These are phyloP conservation scores for Kodamaea restingae DNA, from an alignment of 805 yeast genomes.

Conservation along the genomic window DNA sequence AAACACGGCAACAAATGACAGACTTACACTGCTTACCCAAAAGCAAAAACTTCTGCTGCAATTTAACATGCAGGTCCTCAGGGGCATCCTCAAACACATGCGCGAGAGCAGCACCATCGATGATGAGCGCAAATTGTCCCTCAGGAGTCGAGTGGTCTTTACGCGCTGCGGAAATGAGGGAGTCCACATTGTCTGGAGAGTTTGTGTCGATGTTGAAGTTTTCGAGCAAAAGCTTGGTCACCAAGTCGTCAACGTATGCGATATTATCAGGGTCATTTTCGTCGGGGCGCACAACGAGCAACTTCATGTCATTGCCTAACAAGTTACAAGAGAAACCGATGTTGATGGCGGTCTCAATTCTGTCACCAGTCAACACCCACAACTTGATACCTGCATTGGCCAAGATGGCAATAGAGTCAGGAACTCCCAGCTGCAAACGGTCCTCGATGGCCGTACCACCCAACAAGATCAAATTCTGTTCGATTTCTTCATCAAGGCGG, in stretches of 20 bases:
- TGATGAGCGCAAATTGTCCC: slow-evolving; percentile 63
- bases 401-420: slow-evolving; percentile 67
- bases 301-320: slow-evolving; percentile 70
- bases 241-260: slow-evolving; percentile 30
- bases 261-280: slow-evolving; percentile 35
- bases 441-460: slow-evolving; percentile 91
- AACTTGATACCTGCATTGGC: slow-evolving; percentile 76
- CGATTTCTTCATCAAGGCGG: slow-evolving; percentile 54
- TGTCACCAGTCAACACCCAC: slow-evolving; percentile 87
- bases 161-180: slow-evolving; percentile 44
- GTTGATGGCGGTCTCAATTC: slow-evolving; percentile 85
- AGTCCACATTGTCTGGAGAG: slow-evolving; percentile 21
- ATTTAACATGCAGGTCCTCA: slow-evolving; percentile 24
- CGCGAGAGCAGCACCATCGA: slow-evolving; percentile 74
- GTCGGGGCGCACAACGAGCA: slow-evolving; percentile 57
- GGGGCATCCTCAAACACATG: slow-evolving; percentile 43
- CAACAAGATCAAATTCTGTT: slow-evolving; percentile 56
- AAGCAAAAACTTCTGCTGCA: slow-evolving; percentile 51
- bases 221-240: slow-evolving; percentile 46
- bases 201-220: slow-evolving; percentile 44
- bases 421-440: slow-evolving; percentile 81
- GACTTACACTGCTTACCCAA: slow-evolving; percentile 78
- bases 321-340: slow-evolving; percentile 84
- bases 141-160: slow-evolving; percentile 63
- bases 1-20: slow-evolving; percentile 81